Evolutionary conservation across 345 rosid genomes (phyloP), one percentile per base, ranked within the genome.

Genomic region (Citrus glauca): DNA sequence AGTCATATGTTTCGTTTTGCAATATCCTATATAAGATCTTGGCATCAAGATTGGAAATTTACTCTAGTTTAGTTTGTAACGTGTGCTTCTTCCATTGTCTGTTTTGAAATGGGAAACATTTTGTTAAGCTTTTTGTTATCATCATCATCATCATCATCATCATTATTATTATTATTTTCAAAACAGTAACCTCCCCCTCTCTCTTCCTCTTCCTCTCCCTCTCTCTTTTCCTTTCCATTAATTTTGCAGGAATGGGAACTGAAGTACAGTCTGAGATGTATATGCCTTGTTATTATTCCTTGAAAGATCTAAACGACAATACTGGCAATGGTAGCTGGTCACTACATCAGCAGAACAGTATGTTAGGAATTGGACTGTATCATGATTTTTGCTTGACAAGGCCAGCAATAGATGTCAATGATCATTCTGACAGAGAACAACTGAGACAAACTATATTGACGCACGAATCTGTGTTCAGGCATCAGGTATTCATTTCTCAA

Each of bases 381-480:
- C 75, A 64, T 75, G 85, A 80, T 60, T 70, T 82, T 17, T 81
- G 84, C 81, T 67, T 82, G 1, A 77, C 84, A 3, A 83, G 79
- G 80, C 76, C 87, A 30, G 76, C 82, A 19, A 66, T 71, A 22
- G 85, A 84, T 73, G 33, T 68, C 32, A 78, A 60, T 61, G 30
- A 64, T 48, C 84, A 79, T 38, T 65, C 50, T 82, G 93, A 86
- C 32, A 85, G 84, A 82, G 92, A 90, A 79, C 80, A 81, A 53
- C 62, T 93, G 80, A 86, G 88, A 87, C 84, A 89, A 84, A 86
- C 91, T 68, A 93, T 93, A 80, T 59, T 93, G 74, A 89, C 86
- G 62, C 98, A 91, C 72, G 98, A 93, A 80, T 80, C 89, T 28
- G 81, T 88, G 69, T 93, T 93, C 81, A 87, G 84, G 83, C 87